Evolutionary conservation across 768 basidiomycete species (phyloP).

Genomic region (Omphalotus guepiniiformis): DNA sequence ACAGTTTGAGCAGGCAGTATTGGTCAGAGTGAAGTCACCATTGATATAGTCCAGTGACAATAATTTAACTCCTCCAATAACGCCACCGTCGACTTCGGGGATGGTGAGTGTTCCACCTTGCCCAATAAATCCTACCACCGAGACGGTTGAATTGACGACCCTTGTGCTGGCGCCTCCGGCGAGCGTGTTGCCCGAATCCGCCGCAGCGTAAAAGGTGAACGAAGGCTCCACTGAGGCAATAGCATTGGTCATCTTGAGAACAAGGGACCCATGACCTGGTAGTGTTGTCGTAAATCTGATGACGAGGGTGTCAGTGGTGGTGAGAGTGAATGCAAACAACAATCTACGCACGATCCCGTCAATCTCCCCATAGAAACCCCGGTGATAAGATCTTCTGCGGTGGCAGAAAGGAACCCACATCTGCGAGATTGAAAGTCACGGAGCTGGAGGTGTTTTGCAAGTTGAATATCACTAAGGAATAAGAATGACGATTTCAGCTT

Average conservation of each 20-base stretch:
- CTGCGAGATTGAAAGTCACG: constrained; percentile 37
- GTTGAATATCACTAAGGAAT: constrained; percentile 39
- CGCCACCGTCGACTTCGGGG: constrained; percentile 37
- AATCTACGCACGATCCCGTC: constrained; percentile 27
- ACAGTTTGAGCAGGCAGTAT: constrained; percentile 46
- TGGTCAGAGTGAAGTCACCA: constrained; percentile 37
- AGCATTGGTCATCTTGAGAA: constrained; percentile 14
- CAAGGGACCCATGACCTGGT: constrained; percentile 16
- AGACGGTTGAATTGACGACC: constrained; percentile 13
- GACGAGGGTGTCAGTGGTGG: background rate
- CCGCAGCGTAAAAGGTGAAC: constrained; percentile 16
- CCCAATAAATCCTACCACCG: constrained; percentile 22
- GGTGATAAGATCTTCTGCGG: constrained; percentile 35
- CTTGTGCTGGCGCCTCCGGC: constrained; percentile 16
- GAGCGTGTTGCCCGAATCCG: constrained; percentile 11
- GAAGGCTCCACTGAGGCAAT: constrained; percentile 7
- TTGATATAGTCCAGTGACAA: constrained; percentile 46
- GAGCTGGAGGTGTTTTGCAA: constrained; percentile 36
- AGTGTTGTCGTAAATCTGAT: constrained; percentile 28
- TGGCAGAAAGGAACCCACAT: constrained; percentile 38
- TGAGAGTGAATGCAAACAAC: background rate
- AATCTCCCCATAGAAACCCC: constrained; percentile 33
- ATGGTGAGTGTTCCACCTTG: constrained; percentile 41
- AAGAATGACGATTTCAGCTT: background rate
- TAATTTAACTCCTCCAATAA: constrained; percentile 37